Evolutionary conservation across 768 basidiomycete genomes (phyloP).

Genomic region (Macrolepiota fuliginosa): DNA sequence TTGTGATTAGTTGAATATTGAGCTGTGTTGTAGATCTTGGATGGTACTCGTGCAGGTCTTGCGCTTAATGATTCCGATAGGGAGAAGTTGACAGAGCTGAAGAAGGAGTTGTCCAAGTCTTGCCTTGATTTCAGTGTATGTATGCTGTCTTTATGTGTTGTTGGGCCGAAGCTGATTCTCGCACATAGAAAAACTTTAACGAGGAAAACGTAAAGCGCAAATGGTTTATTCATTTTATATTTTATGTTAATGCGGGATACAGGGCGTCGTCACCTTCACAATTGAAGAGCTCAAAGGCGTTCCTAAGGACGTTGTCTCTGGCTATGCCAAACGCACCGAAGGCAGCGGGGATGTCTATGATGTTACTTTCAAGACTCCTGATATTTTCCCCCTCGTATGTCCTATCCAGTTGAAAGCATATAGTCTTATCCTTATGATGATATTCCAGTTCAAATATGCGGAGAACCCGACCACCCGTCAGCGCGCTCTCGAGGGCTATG

Average conservation of each 20-base stretch:
- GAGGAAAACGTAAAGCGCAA: conserved; percentile 66
- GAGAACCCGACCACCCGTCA: conserved; percentile 67
- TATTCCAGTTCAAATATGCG: conserved; percentile 73
- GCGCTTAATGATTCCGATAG: conserved; percentile 65
- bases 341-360: conserved; percentile 60
- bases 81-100: conserved; percentile 51
- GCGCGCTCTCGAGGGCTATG: conserved; percentile 63
- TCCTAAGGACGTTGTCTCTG: conserved; percentile 74
- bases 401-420: neutral
- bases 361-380: conserved; percentile 80
- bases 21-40: conserved; percentile 45
- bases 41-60: conserved; percentile 78
- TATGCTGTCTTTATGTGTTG: conserved; percentile 7
- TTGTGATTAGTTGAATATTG: neutral
- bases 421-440: neutral
- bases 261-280: conserved; percentile 67
- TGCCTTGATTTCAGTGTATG: conserved; percentile 79
- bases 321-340: conserved; percentile 67
- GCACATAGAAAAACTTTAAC: conserved; percentile 79
- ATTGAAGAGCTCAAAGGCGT: conserved; percentile 77
- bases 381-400: conserved; percentile 74
- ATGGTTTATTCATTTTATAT: neutral
- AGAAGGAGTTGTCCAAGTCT: conserved; percentile 75
- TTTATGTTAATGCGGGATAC: neutral
- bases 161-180: conserved; percentile 1